Evolutionary conservation across 2,329 filamentous ascomycete genomes (phyloP).

Genomic region (Colletotrichum phormii): DNA sequence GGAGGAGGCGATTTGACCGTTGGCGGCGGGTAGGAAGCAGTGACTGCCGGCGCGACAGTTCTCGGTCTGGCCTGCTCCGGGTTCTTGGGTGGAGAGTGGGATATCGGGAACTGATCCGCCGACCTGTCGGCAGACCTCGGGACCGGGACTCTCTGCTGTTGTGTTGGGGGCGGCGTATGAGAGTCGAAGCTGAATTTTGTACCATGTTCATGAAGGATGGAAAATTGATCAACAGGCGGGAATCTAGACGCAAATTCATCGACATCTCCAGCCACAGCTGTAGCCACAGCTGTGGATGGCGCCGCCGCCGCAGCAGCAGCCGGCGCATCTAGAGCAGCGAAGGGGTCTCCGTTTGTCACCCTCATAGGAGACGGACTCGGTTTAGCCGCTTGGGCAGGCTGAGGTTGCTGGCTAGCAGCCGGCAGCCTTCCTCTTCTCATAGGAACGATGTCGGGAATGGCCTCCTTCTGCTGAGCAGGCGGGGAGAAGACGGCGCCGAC

Average conservation of each 20-base stretch:
- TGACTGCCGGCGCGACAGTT: conserved; percentile 39
- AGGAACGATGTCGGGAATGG: conserved; percentile 88
- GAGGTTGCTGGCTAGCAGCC: conserved; percentile 44
- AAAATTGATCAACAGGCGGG: conserved; percentile 92
- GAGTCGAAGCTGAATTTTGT: conserved; percentile 86
- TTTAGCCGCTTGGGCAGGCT: conserved; percentile 62
- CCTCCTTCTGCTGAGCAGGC: conserved; percentile 75
- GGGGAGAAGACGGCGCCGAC: conserved; percentile 86
- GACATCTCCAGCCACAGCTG: conserved; percentile 52
- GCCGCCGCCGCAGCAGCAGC: conserved; percentile 50
- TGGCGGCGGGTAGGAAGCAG: conserved; percentile 46
- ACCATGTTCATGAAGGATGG: conserved; percentile 86
- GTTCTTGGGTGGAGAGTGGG: conserved; percentile 23
- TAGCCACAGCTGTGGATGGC: not conserved
- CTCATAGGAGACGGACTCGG: conserved; percentile 77
- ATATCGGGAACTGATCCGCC: conserved; percentile 81
- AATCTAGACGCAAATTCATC: conserved; percentile 90
- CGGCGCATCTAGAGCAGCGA: conserved; percentile 84
- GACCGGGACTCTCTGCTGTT: conserved; percentile 67
- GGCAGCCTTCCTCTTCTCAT: conserved; percentile 89
- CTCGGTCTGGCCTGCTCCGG: conserved; percentile 28
- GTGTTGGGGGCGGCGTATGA: conserved; percentile 57
- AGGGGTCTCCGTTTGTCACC: conserved; percentile 82
- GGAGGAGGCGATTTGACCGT: conserved; percentile 20
- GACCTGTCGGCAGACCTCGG: conserved; percentile 80